Evolutionary conservation across 1,139 yeast species (phyloP).

Genomic region (Geotrichum macrosporum): DNA sequence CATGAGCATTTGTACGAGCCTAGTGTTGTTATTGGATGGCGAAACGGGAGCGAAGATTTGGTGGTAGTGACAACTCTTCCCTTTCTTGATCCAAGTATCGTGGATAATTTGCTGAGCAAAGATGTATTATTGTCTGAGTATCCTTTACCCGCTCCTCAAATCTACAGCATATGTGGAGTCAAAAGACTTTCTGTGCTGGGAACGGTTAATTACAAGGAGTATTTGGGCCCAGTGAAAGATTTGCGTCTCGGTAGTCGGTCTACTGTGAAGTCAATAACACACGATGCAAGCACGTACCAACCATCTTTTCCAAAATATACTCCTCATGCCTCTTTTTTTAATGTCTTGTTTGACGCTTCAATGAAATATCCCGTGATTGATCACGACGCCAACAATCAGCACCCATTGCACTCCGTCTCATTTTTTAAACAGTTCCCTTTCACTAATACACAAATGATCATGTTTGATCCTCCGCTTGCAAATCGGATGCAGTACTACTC

Average conservation of each 20-base stretch:
- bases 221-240: neutral
- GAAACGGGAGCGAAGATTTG: constrained; percentile 30
- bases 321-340: constrained; percentile 16
- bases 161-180: constrained; percentile 33
- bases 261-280: neutral
- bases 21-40: constrained; percentile 38
- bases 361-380: constrained; percentile 14
- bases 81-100: constrained; percentile 30
- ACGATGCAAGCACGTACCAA: neutral
- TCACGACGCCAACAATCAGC: constrained; percentile 3
- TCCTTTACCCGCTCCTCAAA: constrained; percentile 28
- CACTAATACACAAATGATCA: constrained; percentile 43
- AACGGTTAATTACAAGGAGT: constrained; percentile 25
- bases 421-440: constrained; percentile 21
- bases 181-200: constrained; percentile 33
- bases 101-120: constrained; percentile 29
- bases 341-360: constrained; percentile 12
- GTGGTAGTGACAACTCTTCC: constrained; percentile 39
- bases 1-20: constrained; percentile 26
- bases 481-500: constrained; percentile 76
- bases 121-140: constrained; percentile 32
- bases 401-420: constrained; percentile 10
- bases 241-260: neutral
- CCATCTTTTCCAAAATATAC: constrained; percentile 12
- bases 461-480: constrained; percentile 72